Percentiles rank a stretch among this genome's conserved stretches.
Conservation (phyloP, 345 rosid species). For the Combretum micranthum region DNA sequence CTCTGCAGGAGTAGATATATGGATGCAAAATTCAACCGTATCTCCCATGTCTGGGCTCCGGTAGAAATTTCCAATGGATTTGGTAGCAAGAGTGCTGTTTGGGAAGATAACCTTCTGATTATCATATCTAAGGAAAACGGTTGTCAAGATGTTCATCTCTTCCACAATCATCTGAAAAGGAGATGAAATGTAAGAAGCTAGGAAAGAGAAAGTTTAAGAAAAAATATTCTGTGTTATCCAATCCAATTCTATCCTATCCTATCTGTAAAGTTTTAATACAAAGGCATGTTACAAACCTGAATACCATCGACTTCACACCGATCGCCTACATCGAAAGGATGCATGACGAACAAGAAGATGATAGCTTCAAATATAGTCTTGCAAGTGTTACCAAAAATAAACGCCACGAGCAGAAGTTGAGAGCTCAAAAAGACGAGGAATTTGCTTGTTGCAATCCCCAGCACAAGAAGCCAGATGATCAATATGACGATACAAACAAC, state of each 20-base stretch:
- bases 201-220: background rate
- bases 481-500: slow-evolving; percentile 34
- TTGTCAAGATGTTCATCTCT: slow-evolving; percentile 91
- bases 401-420: slow-evolving; percentile 70
- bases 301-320: slow-evolving; percentile 78
- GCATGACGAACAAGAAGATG: slow-evolving; percentile 83
- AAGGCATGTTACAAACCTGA: slow-evolving; percentile 38
- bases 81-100: slow-evolving; percentile 57
- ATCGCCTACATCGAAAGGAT: slow-evolving; percentile 96
- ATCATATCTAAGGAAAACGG: slow-evolving; percentile 73
- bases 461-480: slow-evolving; percentile 65
- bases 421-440: slow-evolving; percentile 60
- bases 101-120: slow-evolving; percentile 60
- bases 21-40: slow-evolving; percentile 59
- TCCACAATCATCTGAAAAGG: slow-evolving; percentile 56
- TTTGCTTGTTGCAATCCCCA: slow-evolving; percentile 65
- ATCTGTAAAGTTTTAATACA: no score
- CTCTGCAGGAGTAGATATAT: slow-evolving; percentile 60
- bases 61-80: slow-evolving; percentile 64
- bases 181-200: background rate
- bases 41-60: slow-evolving; percentile 96
- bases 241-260: no score
- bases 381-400: slow-evolving; percentile 88
- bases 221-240: no score
- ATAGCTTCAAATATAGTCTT: slow-evolving; percentile 79